A percentile compares a stretch with the other conserved stretches of the same genome.
phyloP scores from a whole-genome alignment of 179 eudicot genomes.

The Drosera spatulata region DNA sequence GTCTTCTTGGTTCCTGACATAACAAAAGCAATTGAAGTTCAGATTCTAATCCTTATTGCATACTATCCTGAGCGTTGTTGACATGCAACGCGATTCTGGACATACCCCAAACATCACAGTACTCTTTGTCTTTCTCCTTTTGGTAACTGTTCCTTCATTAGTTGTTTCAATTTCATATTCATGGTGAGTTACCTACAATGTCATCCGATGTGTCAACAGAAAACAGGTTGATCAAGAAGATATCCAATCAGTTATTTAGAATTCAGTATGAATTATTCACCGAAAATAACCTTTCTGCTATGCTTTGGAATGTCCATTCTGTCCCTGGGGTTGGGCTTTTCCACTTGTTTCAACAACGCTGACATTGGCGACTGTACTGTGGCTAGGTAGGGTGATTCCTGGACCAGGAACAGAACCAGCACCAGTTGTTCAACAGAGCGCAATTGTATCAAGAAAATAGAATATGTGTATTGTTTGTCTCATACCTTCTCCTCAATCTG shows the following conservation, averaged over 20 bases:
- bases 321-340: constrained; percentile 52
- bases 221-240: constrained; percentile 2
- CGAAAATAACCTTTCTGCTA: constrained; percentile 65
- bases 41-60: not conserved
- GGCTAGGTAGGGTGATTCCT: constrained; percentile 47
- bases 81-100: constrained; percentile 1
- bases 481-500: constrained; percentile 23
- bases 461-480: constrained; percentile 1
- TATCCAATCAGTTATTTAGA: not conserved
- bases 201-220: constrained; percentile 5
- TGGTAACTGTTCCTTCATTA: constrained; percentile 61
- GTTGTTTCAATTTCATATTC: constrained; percentile 94
- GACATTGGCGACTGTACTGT: constrained; percentile 57
- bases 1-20: constrained; percentile 69
- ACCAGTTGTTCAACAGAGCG: not conserved
- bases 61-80: not conserved
- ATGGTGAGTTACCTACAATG: constrained; percentile 71
- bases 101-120: constrained; percentile 89
- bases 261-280: not conserved
- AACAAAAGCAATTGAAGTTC: constrained; percentile 3
- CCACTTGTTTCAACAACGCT: constrained; percentile 57
- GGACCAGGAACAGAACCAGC: constrained; percentile 2
- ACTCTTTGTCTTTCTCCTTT: constrained; percentile 80
- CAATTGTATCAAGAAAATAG: not conserved
- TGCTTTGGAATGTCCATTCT: constrained; percentile 57